A percentile compares a stretch with the other conserved stretches of the same genome.
Conservation (phyloP, 108 stramenopile species). For the Ochromonas danica region DNA sequence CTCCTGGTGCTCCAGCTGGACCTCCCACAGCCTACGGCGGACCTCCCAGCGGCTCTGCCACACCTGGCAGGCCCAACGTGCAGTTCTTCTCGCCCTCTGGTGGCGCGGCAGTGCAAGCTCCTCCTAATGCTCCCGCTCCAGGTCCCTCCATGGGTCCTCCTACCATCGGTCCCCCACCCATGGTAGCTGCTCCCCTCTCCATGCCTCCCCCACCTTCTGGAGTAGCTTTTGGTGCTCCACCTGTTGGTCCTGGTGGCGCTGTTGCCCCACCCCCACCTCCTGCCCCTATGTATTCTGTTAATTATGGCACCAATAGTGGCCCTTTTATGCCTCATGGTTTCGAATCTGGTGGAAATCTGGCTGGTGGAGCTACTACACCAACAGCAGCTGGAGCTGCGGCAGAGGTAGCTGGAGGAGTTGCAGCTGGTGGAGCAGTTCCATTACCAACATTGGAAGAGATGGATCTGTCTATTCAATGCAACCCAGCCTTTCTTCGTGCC, state of each 20-base stretch:
- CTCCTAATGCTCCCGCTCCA: background rate
- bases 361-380: background rate
- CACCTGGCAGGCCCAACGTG: background rate
- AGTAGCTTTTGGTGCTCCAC: background rate
- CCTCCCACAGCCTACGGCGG: no score
- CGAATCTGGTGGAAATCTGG: slow-evolving; percentile 7
- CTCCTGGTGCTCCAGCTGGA: no score
- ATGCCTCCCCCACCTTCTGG: slow-evolving; percentile 24
- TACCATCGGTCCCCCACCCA: background rate
- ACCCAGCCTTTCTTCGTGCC: slow-evolving; percentile 51
- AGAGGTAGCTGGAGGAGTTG: background rate
- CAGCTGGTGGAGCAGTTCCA: slow-evolving; percentile 3
- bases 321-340: background rate
- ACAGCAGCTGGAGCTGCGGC: background rate
- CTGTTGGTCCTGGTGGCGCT: background rate
- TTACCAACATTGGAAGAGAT: slow-evolving; percentile 39
- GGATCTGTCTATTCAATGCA: slow-evolving; percentile 46
- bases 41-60: background rate
- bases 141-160: background rate
- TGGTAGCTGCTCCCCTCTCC: background rate
- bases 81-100: slow-evolving; percentile 12
- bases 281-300: background rate
- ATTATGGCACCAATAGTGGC: background rate
- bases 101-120: background rate
- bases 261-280: background rate